Evolutionary conservation across 257 asterid genomes (phyloP), one percentile per base, ranked within the genome.

Genomic region (Nicotiana noctiflora): DNA sequence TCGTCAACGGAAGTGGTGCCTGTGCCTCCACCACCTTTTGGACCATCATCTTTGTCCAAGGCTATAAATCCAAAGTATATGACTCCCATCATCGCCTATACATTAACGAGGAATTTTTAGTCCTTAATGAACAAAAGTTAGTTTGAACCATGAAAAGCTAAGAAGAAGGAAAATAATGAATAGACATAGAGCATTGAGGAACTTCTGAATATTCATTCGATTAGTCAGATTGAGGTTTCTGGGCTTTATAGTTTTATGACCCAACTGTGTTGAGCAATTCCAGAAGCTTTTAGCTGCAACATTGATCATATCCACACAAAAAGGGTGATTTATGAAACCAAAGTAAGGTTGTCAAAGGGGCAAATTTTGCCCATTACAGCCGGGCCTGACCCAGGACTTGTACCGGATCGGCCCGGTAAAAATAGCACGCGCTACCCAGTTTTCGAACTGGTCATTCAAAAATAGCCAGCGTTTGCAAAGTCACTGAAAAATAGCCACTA

Each of bases 11-110:
- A 89, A 83, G 90, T 78, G 63, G 85, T 23, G 59, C 15, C 34
- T n/a, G 72, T 57, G 60, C 81, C 89, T 32, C 89, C 92, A 78
- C 87, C 87, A 31, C 88, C 89, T 85, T 85, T 94, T 6, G 94
- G 90, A 14, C 91, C 92, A 86, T 94, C 97, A 88, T 91, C 94
- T 87, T 92, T 96, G 64, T 92, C 94, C 84, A 96, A 84, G 29
- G 98, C 97, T 86, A 96, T 86, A 87, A 92, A 96, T 60, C 88
- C 78, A 81, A 91, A 91, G 82, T 96, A 96, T 76, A 94, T 84
- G 61, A 94, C 90, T 77, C 98, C 99, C 97, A 96, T 96, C 86
- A 89, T 89, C 2, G 98, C 98, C 98, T 95, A 91, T 77, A 77
- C 56, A 52, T 59, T 68, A 83, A 81, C 23, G 17, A 55, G 12